phyloP scores from a whole-genome alignment of 305 asterid species.

The Fraxinus ornus region DNA sequence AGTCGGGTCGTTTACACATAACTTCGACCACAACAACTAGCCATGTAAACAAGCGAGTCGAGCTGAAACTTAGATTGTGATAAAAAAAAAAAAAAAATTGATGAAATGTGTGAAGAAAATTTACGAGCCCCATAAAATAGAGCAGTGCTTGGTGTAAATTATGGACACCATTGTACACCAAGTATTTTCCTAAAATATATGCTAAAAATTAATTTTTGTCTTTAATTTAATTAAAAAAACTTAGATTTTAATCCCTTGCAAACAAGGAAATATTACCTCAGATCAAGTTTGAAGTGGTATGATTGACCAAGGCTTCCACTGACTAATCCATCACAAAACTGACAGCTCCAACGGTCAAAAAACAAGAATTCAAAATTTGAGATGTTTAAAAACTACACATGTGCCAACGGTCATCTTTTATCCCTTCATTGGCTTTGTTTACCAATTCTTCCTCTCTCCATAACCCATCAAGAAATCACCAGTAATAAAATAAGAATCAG shows the following conservation, averaged over 20 bases:
- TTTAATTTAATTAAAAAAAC: too few species aligned
- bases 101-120: too few species aligned
- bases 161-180: too few species aligned
- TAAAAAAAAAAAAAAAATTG: too few species aligned
- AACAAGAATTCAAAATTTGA: neutral
- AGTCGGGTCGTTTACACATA: too few species aligned
- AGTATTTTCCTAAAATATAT: too few species aligned
- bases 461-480: neutral
- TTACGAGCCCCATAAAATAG: too few species aligned
- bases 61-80: too few species aligned
- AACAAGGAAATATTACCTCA: neutral
- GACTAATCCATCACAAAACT: neutral
- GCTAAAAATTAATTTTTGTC: too few species aligned
- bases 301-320: neutral
- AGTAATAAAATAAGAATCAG: neutral
- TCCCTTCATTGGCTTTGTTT: neutral
- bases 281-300: neutral
- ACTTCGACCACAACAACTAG: neutral
- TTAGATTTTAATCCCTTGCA: too few species aligned
- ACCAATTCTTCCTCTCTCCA: neutral
- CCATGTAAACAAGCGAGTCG: too few species aligned
- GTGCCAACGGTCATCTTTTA: slow-evolving; percentile 26
- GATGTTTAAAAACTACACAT: neutral
- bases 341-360: slow-evolving; percentile 31
- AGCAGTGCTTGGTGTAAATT: too few species aligned